These are phyloP conservation scores for Evansstolkia leycettana DNA, from an alignment of 495 filamentous ascomycete genomes.

Conservation along the genomic window DNA sequence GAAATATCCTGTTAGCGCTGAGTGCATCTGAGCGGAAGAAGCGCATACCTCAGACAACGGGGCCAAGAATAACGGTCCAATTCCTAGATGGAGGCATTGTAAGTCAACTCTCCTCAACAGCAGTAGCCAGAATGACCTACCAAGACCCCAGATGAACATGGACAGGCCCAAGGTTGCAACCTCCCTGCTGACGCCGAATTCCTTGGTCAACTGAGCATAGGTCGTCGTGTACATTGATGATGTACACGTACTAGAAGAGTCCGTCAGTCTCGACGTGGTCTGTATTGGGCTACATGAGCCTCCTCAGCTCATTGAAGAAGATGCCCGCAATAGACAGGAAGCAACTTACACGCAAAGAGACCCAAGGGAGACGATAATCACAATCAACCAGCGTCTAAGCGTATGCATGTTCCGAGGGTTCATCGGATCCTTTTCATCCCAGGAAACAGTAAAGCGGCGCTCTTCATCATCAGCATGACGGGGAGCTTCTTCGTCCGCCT, in stretches of 20 bases:
- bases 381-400: not conserved
- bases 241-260: slow-evolving; percentile 56
- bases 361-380: slow-evolving; percentile 27
- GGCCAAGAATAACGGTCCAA: slow-evolving; percentile 61
- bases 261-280: slow-evolving; percentile 1
- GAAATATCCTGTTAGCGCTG: slow-evolving; percentile 14
- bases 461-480: slow-evolving; percentile 16
- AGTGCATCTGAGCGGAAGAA: not conserved
- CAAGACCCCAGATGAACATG: slow-evolving; percentile 61
- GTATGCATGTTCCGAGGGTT: not conserved
- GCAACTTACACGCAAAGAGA: slow-evolving; percentile 73
- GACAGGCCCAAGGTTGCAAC: slow-evolving; percentile 74
- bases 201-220: slow-evolving; percentile 68
- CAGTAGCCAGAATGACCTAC: slow-evolving; percentile 8
- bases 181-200: slow-evolving; percentile 56
- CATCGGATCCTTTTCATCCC: slow-evolving; percentile 53
- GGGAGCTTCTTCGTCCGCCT: slow-evolving; percentile 7
- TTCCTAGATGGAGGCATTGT: slow-evolving; percentile 24
- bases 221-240: slow-evolving; percentile 83
- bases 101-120: slow-evolving; percentile 3
- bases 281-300: too few relatives aligned
- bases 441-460: slow-evolving; percentile 51
- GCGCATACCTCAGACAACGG: slow-evolving; percentile 45
- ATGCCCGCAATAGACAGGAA: not conserved
- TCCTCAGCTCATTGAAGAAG: not conserved